These are phyloP conservation scores for Sporobolomyces phaffii DNA, from an alignment of 768 basidiomycete species.

Conservation along the genomic window DNA sequence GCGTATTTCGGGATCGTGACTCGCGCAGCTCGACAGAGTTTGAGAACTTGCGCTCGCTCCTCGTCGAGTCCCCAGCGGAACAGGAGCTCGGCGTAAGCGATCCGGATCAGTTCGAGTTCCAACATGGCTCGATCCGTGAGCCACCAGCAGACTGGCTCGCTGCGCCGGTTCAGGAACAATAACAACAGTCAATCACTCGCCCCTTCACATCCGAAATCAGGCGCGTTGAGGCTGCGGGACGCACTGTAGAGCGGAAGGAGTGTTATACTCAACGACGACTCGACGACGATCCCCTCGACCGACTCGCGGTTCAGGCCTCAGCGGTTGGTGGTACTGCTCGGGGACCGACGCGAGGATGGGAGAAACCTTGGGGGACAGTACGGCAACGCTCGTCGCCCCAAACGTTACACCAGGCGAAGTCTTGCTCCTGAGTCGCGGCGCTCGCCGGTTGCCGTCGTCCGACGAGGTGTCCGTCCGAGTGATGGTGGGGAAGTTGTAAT, in stretches of 20 bases:
- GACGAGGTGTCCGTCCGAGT: slow-evolving; percentile 6
- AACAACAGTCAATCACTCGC: not conserved
- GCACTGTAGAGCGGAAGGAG: slow-evolving; percentile 7
- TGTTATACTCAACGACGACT: slow-evolving; percentile 4
- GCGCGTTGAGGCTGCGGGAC: not conserved
- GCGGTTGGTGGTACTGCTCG: not conserved
- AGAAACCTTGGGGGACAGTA: slow-evolving; percentile 18
- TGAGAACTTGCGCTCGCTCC: slow-evolving; percentile 68
- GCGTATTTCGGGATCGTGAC: not conserved
- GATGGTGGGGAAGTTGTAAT: slow-evolving; percentile 3
- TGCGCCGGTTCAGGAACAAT: not conserved
- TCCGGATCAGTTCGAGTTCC: slow-evolving; percentile 53
- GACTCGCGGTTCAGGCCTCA: not conserved
- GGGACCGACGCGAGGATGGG: not conserved
- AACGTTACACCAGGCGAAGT: slow-evolving; percentile 34
- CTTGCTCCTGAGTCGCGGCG: not conserved
- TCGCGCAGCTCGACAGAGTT: slow-evolving; percentile 43
- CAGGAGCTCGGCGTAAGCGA: slow-evolving; percentile 68
- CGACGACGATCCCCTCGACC: not conserved
- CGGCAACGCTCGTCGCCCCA: slow-evolving; percentile 30
- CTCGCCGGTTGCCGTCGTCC: not conserved
- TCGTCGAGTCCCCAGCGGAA: slow-evolving; percentile 65
- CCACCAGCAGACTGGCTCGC: slow-evolving; percentile 35
- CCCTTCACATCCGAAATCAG: no score
- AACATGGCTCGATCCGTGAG: slow-evolving; percentile 44